Evolutionary conservation across 805 yeast genomes (phyloP).

Genomic region (Brettanomyces nanus): DNA sequence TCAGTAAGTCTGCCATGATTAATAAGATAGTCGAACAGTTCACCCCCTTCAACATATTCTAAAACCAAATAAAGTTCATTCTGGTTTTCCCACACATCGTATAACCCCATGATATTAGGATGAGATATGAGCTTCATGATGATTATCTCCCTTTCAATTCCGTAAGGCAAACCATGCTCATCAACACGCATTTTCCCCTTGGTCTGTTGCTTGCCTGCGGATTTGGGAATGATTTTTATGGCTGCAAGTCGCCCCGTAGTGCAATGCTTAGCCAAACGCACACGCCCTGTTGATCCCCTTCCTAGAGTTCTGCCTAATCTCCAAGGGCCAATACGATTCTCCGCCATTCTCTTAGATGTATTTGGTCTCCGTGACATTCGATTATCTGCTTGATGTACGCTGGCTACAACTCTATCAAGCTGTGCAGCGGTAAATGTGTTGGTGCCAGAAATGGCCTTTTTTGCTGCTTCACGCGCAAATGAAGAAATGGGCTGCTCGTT

Average conservation of each 20-base stretch:
- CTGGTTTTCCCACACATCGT: constrained; percentile 97
- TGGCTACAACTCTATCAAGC: not conserved
- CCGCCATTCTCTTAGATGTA: constrained; percentile 27
- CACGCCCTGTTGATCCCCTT: constrained; percentile 78
- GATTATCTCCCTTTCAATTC: constrained; percentile 94
- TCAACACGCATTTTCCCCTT: constrained; percentile 18
- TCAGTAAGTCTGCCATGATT: constrained; percentile 65
- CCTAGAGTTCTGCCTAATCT: constrained; percentile 71
- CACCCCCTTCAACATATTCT: constrained; percentile 87
- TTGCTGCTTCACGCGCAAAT: not conserved
- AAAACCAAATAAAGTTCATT: constrained; percentile 75
- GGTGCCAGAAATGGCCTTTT: not conserved
- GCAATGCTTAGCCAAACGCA: constrained; percentile 62
- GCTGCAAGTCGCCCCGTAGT: constrained; percentile 72
- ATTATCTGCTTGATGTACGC: constrained; percentile 9
- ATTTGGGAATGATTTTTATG: constrained; percentile 64
- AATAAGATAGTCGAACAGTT: constrained; percentile 66
- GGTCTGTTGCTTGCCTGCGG: constrained; percentile 14
- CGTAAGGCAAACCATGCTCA: constrained; percentile 70
- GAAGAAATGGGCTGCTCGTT: not conserved
- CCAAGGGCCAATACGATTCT: constrained; percentile 69
- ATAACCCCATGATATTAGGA: constrained; percentile 85
- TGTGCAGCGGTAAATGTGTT: not conserved
- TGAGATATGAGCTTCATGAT: constrained; percentile 94
- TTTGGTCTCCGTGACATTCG: constrained; percentile 35